A percentile compares a stretch with the other conserved stretches of the same genome.
These are phyloP conservation scores for Talaromyces sp. DNA, from an alignment of 2,329 filamentous ascomycete species.

Conservation along the genomic window DNA sequence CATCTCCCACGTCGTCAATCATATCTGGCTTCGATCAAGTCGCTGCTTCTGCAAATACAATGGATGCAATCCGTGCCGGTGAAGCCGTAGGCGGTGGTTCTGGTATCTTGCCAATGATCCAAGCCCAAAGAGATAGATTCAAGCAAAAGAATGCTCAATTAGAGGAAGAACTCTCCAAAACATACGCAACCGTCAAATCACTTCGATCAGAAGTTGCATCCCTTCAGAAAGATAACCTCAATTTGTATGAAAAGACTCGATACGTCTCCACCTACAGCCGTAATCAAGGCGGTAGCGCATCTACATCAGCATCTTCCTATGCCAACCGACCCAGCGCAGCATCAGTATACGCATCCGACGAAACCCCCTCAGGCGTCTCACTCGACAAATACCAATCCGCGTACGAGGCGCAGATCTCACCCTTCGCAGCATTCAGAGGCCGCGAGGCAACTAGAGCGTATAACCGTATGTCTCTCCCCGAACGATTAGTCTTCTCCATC, in stretches of 20 bases:
- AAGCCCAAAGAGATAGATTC: constrained; percentile 95
- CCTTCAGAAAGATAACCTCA: constrained; percentile 92
- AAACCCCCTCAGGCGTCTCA: constrained; percentile 57
- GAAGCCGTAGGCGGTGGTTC: constrained; percentile 70
- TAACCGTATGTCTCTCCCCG: constrained; percentile 87
- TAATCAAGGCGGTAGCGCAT: constrained; percentile 51
- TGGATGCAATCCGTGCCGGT: constrained; percentile 62
- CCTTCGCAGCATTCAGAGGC: constrained; percentile 93
- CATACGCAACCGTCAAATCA: constrained; percentile 76
- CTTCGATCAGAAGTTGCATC: constrained; percentile 87
- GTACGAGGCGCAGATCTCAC: constrained; percentile 93
- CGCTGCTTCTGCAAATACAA: constrained; percentile 46
- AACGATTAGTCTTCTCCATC: constrained; percentile 84
- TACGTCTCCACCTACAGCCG: constrained; percentile 94
- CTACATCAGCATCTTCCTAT: constrained; percentile 60
- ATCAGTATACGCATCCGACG: constrained; percentile 60
- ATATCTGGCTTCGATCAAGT: constrained; percentile 91
- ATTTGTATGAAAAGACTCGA: constrained; percentile 93
- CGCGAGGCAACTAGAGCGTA: constrained; percentile 87
- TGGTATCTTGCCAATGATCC: constrained; percentile 95
- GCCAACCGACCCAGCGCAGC: constrained; percentile 72
- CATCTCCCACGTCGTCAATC: constrained; percentile 94
- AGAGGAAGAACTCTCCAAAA: constrained; percentile 83
- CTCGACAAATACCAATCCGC: constrained; percentile 84
- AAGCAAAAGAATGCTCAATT: constrained; percentile 92